phyloP scores from a whole-genome alignment of 768 basidiomycete species.

The Boletus rubropictus region DNA sequence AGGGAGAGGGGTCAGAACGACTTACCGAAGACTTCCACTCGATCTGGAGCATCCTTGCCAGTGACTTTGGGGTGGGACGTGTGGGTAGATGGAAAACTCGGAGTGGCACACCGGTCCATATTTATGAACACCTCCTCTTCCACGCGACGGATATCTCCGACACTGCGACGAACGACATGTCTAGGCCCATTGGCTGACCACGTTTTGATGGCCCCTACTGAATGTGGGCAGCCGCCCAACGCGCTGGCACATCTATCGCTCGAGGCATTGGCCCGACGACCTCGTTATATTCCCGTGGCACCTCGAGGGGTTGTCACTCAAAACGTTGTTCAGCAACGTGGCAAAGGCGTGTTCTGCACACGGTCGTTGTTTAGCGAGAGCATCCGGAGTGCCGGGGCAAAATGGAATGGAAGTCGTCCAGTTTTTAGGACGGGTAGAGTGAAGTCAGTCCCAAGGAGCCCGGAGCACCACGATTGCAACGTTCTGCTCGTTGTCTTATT shows the following conservation, averaged over 20 bases:
- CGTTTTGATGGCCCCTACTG: constrained; percentile 9
- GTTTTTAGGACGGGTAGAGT: neutral
- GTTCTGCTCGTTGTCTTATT: constrained; percentile 5
- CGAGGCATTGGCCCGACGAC: constrained; percentile 6
- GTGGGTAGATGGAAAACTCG: constrained; percentile 7
- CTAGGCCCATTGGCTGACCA: neutral
- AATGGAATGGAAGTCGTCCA: constrained; percentile 2
- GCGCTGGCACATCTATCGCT: constrained; percentile 6
- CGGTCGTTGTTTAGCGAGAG: constrained; percentile 15
- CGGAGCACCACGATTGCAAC: neutral
- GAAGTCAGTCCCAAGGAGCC: neutral
- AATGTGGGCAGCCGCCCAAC: constrained; percentile 2
- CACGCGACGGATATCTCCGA: constrained; percentile 17
- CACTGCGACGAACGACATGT: constrained; percentile 1
- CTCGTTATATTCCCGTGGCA: constrained; percentile 14
- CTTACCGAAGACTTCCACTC: constrained; percentile 33
- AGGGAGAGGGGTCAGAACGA: neutral
- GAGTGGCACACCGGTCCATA: constrained; percentile 17
- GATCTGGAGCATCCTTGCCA: constrained; percentile 24
- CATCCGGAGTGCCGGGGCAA: constrained; percentile 6
- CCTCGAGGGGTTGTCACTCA: constrained; percentile 14
- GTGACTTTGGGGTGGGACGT: constrained; percentile 1
- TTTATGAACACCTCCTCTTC: constrained; percentile 24
- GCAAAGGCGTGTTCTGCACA: constrained; percentile 15
- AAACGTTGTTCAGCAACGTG: constrained; percentile 8